Evolutionary conservation across 2,329 filamentous ascomycete species (phyloP).

Genomic region (Alternaria viburni): DNA sequence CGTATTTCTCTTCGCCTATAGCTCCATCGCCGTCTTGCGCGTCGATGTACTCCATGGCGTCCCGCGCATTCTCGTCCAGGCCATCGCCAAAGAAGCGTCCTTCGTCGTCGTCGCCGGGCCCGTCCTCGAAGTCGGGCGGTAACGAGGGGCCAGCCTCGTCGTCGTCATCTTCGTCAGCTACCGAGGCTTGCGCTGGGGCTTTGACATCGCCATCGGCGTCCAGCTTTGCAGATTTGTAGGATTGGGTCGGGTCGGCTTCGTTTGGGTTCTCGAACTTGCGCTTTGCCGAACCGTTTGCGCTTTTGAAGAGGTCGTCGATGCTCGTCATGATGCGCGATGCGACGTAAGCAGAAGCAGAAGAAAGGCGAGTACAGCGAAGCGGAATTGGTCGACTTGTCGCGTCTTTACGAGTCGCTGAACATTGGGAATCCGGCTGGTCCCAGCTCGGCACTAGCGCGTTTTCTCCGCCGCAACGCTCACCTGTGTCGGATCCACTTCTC

Average conservation of each 20-base stretch:
- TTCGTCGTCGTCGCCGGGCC: slow-evolving; percentile 74
- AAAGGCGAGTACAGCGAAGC: neutral
- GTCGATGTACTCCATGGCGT: slow-evolving; percentile 89
- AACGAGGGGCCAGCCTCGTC: slow-evolving; percentile 61
- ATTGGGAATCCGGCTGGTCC: slow-evolving; percentile 4
- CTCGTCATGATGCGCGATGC: slow-evolving; percentile 57
- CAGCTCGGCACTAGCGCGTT: slow-evolving; percentile 8
- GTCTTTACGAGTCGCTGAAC: slow-evolving; percentile 1
- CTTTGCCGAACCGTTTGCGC: slow-evolving; percentile 59
- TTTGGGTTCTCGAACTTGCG: slow-evolving; percentile 64
- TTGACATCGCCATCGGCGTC: slow-evolving; percentile 58
- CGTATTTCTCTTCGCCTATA: slow-evolving; percentile 74
- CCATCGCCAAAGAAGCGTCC: slow-evolving; percentile 96
- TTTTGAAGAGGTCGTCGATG: slow-evolving; percentile 69
- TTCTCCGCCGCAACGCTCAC: neutral
- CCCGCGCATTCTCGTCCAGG: slow-evolving; percentile 78
- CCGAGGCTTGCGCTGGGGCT: slow-evolving; percentile 54
- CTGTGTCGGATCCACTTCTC: neutral
- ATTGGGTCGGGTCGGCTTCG: slow-evolving; percentile 62
- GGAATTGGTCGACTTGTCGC: slow-evolving; percentile 10
- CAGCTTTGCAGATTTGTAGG: slow-evolving; percentile 67
- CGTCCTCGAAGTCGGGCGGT: slow-evolving; percentile 62
- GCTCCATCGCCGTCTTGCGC: slow-evolving; percentile 63
- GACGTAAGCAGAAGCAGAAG: neutral
- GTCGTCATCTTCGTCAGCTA: slow-evolving; percentile 55